Evolutionary conservation across 139 green algal genomes (phyloP), one percentile per base, ranked within the genome.

Genomic region (Chlorella sp.): DNA sequence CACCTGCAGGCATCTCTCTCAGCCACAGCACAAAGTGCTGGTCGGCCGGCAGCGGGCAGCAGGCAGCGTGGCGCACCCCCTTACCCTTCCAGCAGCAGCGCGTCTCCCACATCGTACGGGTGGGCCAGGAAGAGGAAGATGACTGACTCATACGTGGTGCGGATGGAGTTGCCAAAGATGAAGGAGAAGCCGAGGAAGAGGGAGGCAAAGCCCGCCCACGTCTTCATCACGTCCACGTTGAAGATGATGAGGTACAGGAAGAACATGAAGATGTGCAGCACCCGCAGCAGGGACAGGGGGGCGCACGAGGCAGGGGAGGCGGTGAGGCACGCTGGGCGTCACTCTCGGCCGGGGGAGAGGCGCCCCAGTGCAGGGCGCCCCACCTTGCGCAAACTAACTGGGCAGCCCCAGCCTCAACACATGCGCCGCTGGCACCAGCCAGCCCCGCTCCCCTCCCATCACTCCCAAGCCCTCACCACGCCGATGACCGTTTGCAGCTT

Each of bases 401-500:
- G 9, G 56, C 56, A 65, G 56, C 22, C 3, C 8, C 13, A 16
- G 56, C 22, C 22, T 65, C 22, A 65, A 9, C 60, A 67, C 32
- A 19, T 67, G 60, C 60, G 20, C 16, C 32, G 60, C 60, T 67
- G 60, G 20, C 20, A 20, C 26, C 26, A 24, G 22, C 56, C 56
- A 20, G 22, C 9, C 3, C 56, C 9, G 7, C 20, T 68, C 60
- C 60, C 60, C 60, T 28, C 60, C 38, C 68, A 24, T 20, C 16
- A 36, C 1, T 14, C 16, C 69, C n/a, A n/a, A n/a, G n/a, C n/a
- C n/a, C n/a, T n/a, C n/a, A n/a, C 46, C 46, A 88, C 60, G 24
- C 88, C 91, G 20, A 94, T 80, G 38, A 97, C 77, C 43, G 84
- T 76, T 87, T 97, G 88, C 89, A 97, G 84, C 81, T 93, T 95